phyloP scores from a whole-genome alignment of 371 early-diverging fungal genomes.

The Rhizomucor pusillus region DNA sequence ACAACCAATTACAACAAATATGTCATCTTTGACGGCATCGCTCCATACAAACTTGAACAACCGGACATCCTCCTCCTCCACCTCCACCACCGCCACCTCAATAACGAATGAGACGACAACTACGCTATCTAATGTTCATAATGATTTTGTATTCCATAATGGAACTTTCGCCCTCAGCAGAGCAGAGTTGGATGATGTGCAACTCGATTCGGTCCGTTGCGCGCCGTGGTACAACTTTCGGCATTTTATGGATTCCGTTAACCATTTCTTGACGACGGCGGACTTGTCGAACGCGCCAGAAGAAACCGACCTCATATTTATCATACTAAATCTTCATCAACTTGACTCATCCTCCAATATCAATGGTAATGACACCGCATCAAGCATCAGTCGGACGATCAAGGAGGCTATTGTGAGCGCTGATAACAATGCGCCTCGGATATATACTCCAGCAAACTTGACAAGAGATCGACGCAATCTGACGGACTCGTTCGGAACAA shows the following conservation, averaged over 20 bases:
- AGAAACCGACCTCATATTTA: constrained; percentile 20
- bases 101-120: neutral
- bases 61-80: neutral
- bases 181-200: constrained; percentile 5
- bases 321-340: constrained; percentile 34
- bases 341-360: neutral
- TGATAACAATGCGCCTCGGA: constrained; percentile 3
- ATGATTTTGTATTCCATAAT: neutral
- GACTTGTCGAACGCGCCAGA: constrained; percentile 8
- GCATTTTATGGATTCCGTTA: constrained; percentile 23
- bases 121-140: neutral
- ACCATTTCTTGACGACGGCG: constrained; percentile 20
- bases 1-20: neutral
- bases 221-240: constrained; percentile 17
- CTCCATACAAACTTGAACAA: too few species aligned
- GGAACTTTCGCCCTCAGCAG: neutral
- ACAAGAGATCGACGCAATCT: constrained; percentile 7
- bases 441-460: constrained; percentile 15
- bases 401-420: constrained; percentile 10
- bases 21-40: neutral
- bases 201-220: constrained; percentile 14
- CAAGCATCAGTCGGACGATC: neutral
- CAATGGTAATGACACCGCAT: neutral
- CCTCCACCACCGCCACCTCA: neutral
- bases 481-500: constrained; percentile 2